Conservation (phyloP, 2,329 filamentous ascomycete genomes). For the Diplocarpon mali region DNA sequence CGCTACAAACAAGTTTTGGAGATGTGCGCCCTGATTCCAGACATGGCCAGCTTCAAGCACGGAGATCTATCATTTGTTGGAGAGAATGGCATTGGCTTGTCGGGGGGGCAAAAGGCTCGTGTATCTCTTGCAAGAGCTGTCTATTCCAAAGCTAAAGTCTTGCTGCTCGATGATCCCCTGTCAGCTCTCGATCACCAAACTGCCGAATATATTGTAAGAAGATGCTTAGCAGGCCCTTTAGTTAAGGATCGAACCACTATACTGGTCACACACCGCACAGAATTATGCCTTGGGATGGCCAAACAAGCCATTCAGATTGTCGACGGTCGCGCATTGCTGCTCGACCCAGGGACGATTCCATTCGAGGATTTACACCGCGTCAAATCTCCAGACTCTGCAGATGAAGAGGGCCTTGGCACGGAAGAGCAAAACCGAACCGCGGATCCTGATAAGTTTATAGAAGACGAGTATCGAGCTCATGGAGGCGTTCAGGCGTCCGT, state of each 20-base stretch:
- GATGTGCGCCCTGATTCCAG: constrained; percentile 48
- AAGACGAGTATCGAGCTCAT: constrained; percentile 63
- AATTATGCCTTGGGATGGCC: constrained; percentile 63
- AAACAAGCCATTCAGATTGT: constrained; percentile 62
- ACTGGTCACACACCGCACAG: constrained; percentile 54
- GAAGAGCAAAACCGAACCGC: constrained; percentile 31
- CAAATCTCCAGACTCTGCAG: constrained; percentile 14
- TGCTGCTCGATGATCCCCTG: constrained; percentile 48
- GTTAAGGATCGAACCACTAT: constrained; percentile 42
- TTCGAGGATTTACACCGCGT: constrained; percentile 20
- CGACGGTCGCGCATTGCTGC: constrained; percentile 38
- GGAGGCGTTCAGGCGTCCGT: constrained; percentile 66
- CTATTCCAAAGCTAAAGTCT: constrained; percentile 42
- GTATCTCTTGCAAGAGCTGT: constrained; percentile 50
- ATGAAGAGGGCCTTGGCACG: constrained; percentile 16
- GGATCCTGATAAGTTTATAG: constrained; percentile 63
- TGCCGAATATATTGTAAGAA: constrained; percentile 47
- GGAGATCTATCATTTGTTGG: constrained; percentile 52
- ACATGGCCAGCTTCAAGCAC: constrained; percentile 51
- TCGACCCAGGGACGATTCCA: constrained; percentile 18
- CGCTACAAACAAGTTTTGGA: constrained; percentile 60
- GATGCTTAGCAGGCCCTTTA: constrained; percentile 43
- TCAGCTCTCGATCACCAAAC: constrained; percentile 54
- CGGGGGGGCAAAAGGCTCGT: constrained; percentile 49
- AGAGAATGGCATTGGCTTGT: constrained; percentile 50